Base-by-base conservation (phyloP, 192 early-diverging fungal genomes). In the Backusella mclennaniae region DNA sequence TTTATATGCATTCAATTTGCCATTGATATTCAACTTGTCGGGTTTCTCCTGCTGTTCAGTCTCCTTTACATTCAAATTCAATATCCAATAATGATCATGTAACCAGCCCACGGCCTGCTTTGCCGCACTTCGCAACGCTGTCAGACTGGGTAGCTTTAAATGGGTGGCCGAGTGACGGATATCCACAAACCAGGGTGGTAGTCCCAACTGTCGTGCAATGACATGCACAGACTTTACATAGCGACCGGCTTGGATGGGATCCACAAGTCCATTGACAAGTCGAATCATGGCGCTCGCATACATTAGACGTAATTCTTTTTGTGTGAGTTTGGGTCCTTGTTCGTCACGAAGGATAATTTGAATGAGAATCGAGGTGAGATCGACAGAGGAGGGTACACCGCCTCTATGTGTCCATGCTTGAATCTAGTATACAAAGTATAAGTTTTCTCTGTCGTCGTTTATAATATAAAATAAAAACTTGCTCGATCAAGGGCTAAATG, bases 321-420 rank as follows among this genome's bases (percentile, higher is more conserved):
- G 82, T 29, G 79, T 67, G 9, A 84, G 38, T n/a, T 68, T 76
- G 26, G 80, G 85, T 46, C 92, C 89, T 66, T 87, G 80, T 15
- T 71, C 70, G 39, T 71, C 70, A 14, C 44, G 19, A 6, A 91
- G 76, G 26, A 83, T 83, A 9, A 87, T 81, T 81, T 91, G 85
- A 21, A 94, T 85, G 68, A 95, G 86, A 12, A 79, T 53, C 1
- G 88, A 82, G 2, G 93, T 94, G 12, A 85, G 82, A 42, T 93
- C 91, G 26, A 95, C 85, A 1, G 93, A 86, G 46, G 83, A 86
- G 0, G 92, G 93, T 0, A 93, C 75, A 80, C 88, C 90, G 15
- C 92, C 92, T 77, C 92, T 77, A 69, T 79, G 86, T 41, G 82
- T 80, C 93, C 93, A 95, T 23, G 91, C 92, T 75, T 87, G 90